A percentile compares a stretch with the other conserved stretches of the same genome.
These are phyloP conservation scores for Alternaria burnsii DNA, from an alignment of 2,329 filamentous ascomycete genomes.

Conservation along the genomic window DNA sequence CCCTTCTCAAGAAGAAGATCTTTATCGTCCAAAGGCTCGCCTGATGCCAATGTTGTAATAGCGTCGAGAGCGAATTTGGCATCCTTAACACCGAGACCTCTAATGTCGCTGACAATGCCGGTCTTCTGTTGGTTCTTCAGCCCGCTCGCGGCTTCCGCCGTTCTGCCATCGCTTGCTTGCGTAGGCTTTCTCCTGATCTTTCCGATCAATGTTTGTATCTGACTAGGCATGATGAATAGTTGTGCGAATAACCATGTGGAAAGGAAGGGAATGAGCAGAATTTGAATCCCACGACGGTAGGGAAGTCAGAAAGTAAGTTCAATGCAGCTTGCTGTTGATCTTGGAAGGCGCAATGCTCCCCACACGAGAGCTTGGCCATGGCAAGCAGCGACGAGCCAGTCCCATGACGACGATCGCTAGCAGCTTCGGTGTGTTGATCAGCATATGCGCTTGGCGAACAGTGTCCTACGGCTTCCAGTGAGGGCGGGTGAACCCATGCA, in stretches of 20 bases:
- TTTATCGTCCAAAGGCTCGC: constrained; percentile 71
- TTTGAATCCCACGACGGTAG: constrained; percentile 5
- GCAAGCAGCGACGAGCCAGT: constrained; percentile 10
- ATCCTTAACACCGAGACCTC: constrained; percentile 61
- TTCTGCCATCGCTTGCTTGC: constrained; percentile 58
- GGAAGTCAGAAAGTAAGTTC: constrained; percentile 8
- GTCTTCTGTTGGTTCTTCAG: constrained; percentile 36
- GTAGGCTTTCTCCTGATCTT: constrained; percentile 58
- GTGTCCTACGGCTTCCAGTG: constrained; percentile 10
- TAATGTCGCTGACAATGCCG: constrained; percentile 61
- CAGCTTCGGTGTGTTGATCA: constrained; percentile 26
- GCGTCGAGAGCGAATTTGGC: constrained; percentile 61
- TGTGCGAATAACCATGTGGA: constrained; percentile 5
- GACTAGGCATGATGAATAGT: constrained; percentile 38
- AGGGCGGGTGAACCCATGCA: constrained; percentile 13
- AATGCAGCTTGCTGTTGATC: constrained; percentile 6
- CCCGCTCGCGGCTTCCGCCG: constrained; percentile 40
- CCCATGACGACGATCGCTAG: constrained; percentile 19
- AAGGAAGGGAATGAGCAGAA: not conserved
- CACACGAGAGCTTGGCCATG: constrained; percentile 13
- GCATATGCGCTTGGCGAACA: constrained; percentile 23
- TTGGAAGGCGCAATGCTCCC: constrained; percentile 12
- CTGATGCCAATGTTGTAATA: constrained; percentile 69
- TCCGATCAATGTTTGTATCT: constrained; percentile 55
- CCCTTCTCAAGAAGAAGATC: constrained; percentile 56